Evolutionary conservation across 2,329 filamentous ascomycete genomes (phyloP).

Genomic region (Fusarium pilosicola): DNA sequence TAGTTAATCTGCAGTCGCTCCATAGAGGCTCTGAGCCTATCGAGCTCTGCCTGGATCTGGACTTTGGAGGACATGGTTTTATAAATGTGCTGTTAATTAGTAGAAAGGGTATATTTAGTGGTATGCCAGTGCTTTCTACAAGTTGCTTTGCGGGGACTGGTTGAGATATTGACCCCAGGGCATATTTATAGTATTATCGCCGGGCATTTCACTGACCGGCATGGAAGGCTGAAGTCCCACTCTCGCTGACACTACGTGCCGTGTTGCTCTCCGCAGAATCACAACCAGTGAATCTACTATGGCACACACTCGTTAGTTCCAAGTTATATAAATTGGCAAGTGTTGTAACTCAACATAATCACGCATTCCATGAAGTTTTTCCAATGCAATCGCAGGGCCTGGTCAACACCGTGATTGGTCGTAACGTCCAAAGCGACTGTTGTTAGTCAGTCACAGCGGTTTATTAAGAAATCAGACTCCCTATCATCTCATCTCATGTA

Average conservation of each 20-base stretch:
- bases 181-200: not conserved
- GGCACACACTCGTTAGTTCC: not conserved
- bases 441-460: rapidly evolving
- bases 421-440: rapidly evolving
- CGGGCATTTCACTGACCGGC: not conserved
- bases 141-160: rapidly evolving
- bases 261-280: rapidly evolving
- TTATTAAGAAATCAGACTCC: rapidly evolving
- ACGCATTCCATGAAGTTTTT: rapidly evolving
- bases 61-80: not conserved
- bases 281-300: not conserved
- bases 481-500: rapidly evolving
- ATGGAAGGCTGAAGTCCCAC: rapidly evolving
- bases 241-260: rapidly evolving
- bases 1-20: not conserved
- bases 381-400: rapidly evolving
- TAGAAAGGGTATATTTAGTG: too few species aligned
- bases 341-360: not conserved
- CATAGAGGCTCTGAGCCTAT: rapidly evolving
- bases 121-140: too few species aligned
- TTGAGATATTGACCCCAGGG: rapidly evolving
- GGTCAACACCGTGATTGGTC: not conserved
- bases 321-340: not conserved
- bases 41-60: rapidly evolving
- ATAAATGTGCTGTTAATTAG: rapidly evolving